Conservation (phyloP, 2,329 filamentous ascomycete genomes). For the Talaromyces sp. region DNA sequence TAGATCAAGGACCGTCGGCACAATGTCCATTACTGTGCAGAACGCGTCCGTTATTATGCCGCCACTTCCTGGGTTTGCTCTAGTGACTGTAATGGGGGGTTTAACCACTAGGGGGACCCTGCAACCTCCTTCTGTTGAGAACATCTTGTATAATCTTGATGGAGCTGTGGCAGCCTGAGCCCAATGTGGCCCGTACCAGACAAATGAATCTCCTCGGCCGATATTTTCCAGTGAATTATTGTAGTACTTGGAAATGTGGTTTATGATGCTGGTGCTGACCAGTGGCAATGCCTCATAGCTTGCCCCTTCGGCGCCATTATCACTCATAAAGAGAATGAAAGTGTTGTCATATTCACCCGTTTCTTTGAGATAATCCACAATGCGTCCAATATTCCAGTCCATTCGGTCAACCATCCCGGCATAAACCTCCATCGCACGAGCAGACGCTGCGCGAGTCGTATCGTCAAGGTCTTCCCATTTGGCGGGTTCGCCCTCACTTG, state of each 20-base stretch:
- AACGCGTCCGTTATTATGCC: slow-evolving; percentile 16
- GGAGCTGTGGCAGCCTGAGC: slow-evolving; percentile 44
- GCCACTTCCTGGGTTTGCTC: slow-evolving; percentile 19
- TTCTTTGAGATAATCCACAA: slow-evolving; percentile 41
- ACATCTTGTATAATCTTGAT: slow-evolving; percentile 26
- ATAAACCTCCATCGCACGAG: slow-evolving; percentile 46
- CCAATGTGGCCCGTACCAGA: slow-evolving; percentile 49
- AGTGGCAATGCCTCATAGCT: slow-evolving; percentile 43
- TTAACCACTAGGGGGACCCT: slow-evolving; percentile 33
- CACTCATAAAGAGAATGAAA: slow-evolving; percentile 46
- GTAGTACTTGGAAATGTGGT: slow-evolving; percentile 42
- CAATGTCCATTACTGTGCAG: slow-evolving; percentile 33
- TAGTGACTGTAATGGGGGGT: slow-evolving; percentile 19
- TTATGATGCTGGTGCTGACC: slow-evolving; percentile 36
- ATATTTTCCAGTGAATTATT: slow-evolving; percentile 46
- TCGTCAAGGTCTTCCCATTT: slow-evolving; percentile 36
- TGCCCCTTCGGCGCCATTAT: slow-evolving; percentile 48
- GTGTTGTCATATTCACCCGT: slow-evolving; percentile 47
- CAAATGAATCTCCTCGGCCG: slow-evolving; percentile 41
- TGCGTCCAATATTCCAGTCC: slow-evolving; percentile 43
- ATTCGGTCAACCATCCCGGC: slow-evolving; percentile 48
- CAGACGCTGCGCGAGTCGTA: slow-evolving; percentile 36
- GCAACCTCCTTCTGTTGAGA: slow-evolving; percentile 30
- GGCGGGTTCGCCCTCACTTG: slow-evolving; percentile 31
- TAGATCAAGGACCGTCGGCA: slow-evolving; percentile 32